Base-by-base conservation (phyloP, 108 stramenopile genomes). In the Cyclostephanos tholiformis region DNA sequence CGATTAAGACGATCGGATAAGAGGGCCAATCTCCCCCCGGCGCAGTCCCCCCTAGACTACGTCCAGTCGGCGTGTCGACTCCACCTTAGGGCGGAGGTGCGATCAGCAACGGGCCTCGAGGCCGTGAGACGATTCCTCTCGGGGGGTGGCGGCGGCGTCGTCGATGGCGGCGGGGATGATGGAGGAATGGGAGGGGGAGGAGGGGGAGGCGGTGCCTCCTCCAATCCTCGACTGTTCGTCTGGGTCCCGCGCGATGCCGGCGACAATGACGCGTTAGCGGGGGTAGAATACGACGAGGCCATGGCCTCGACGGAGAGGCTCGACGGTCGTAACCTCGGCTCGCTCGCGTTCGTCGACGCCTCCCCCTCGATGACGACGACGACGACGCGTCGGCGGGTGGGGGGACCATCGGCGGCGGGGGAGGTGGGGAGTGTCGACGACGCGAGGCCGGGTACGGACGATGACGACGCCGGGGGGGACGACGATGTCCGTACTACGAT, bases 251-350 rank as follows among this genome's bases (percentile, higher is more conserved):
- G 56, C 10, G 13, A 49, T 20, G 38, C 69, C 63, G 6, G 6
- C 41, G 44, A 26, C 6, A 50, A 50, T 19, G 46, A 22, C 43
- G 49, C 46, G 39, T 16, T 44, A 25, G 26, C 44, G 20, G 63
- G 58, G 3, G 32, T 12, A 16, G 43, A 50, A 48, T 71, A 68
- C 56, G 75, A 71, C 35, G 82, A 83, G 32, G 82, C 75, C 17
- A n/a, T 72, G 38, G 75, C 75, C 10, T 76, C 75, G 7, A 76
- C 71, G 16, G 75, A 76, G 17, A 65, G 62, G 25, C 65, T 76
- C 41, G 75, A 76, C n/a, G 75, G 71, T 4, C 65, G 73, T 17
- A 73, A 78, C 36, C 72, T 74, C 55, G 77, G 77, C n/a, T 53
- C 72, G 2, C 27, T 78, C 56, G 77, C 77, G 22, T 78, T 78